Conservation (phyloP, 2,329 filamentous ascomycete genomes). For the Penicillium brasilianum region DNA sequence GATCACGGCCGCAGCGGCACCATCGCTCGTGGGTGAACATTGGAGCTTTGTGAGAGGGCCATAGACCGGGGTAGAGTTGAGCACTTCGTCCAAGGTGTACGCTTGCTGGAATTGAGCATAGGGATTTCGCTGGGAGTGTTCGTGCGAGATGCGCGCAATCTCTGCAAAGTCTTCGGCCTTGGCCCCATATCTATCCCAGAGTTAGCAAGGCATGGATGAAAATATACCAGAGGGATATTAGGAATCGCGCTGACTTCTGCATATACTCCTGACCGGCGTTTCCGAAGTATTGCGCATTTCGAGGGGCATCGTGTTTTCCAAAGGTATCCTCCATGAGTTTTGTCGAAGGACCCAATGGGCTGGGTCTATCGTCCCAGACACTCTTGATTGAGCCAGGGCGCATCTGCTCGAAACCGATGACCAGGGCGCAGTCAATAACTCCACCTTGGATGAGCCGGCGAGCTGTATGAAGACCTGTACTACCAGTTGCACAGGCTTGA, state of each 20-base stretch:
- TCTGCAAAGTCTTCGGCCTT: constrained; percentile 85
- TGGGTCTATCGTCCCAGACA: constrained; percentile 82
- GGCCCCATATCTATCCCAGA: constrained; percentile 70
- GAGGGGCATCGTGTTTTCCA: constrained; percentile 78
- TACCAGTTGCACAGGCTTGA: constrained; percentile 96
- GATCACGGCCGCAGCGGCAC: constrained; percentile 83
- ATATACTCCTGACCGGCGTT: constrained; percentile 95
- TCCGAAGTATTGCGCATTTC: constrained; percentile 90
- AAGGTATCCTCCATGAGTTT: constrained; percentile 82
- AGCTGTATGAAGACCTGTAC: constrained; percentile 82
- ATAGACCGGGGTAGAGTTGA: constrained; percentile 76
- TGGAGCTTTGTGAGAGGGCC: constrained; percentile 92
- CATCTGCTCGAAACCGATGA: constrained; percentile 98
- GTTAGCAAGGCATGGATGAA: neutral
- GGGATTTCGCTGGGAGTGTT: constrained; percentile 86
- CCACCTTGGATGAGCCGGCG: constrained; percentile 78
- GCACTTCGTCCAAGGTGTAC: constrained; percentile 83
- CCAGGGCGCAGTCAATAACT: constrained; percentile 84
- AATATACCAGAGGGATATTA: neutral
- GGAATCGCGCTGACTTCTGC: constrained; percentile 68
- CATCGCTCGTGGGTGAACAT: constrained; percentile 95
- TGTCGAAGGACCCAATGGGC: constrained; percentile 72
- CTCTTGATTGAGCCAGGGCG: constrained; percentile 80
- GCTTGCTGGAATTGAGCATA: constrained; percentile 95
- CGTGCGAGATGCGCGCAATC: constrained; percentile 90